Evolutionary conservation across 2,329 filamentous ascomycete species (phyloP), one percentile per base, ranked within the genome.

Genomic region (Xylariomycetidae sp.): DNA sequence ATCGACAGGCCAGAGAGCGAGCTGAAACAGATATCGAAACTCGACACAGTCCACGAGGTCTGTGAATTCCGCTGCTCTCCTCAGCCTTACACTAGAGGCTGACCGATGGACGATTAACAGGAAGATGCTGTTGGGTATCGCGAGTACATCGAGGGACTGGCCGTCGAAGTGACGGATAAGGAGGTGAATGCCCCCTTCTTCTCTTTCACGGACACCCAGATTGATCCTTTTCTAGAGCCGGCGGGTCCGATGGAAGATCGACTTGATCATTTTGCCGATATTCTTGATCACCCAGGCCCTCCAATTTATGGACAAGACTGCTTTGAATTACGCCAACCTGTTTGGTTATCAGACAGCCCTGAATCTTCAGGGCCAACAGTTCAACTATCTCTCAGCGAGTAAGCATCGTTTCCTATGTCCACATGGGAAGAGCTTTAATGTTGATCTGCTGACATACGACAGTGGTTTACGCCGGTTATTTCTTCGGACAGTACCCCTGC

Each of bases 401-500:
- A 40, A 23, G 42, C 37, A 25, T n/a, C n/a, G 16, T 15, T 25
- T 5, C 13, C 19, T 4, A 14, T 5, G 19, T 25, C 9, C 10
- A 16, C 15, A n/a, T 16, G 18, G 18, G 28, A 7, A 6, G 17
- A 19, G 11, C 17, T 5, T 30, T 5, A 14, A 30, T 25, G n/a
- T n/a, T n/a, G n/a, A n/a, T n/a, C n/a, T n/a, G n/a, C n/a, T 25
- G 29, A 31, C 19, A 28, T 16, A 29, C 22, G 16, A 10, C 14
- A 57, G 51, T 62, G 47, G 46, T 62, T 1, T 63, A 63, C 36
- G 58, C 56, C 5, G 59, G 60, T 2, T 63, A 63, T 36, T 63
- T 63, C 51, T 56, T 63, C 34, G 60, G 59, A 2, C 60, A 62
- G 30, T 63, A 63, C 36, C 60, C 60, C n/a, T 62, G 59, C 28